Evolutionary conservation across 164 flowering plant genomes (phyloP).

Genomic region (Stephania yunnanensis): DNA sequence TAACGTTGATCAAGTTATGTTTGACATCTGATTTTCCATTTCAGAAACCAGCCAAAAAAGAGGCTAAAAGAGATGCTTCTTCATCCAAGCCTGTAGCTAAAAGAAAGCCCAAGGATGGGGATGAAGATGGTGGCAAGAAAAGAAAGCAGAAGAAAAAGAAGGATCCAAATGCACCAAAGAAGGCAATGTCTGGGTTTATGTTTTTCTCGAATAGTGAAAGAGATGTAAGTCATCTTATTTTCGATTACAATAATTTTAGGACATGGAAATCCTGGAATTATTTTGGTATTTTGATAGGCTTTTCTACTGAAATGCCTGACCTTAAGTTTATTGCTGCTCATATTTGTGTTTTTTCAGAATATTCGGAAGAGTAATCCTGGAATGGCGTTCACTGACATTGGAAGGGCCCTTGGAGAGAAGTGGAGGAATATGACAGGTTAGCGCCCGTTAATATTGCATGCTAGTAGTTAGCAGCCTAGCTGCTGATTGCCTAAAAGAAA

Average conservation of each 20-base stretch:
- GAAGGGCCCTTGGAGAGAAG: constrained; percentile 71
- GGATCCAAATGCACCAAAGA: constrained; percentile 98
- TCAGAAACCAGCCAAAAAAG: constrained; percentile 72
- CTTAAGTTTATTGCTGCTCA: background rate
- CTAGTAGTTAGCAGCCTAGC: background rate
- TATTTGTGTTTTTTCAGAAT: constrained; percentile 39
- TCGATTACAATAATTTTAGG: too few relatives aligned
- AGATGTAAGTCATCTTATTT: constrained; percentile 45
- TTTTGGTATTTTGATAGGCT: background rate
- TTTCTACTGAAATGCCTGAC: background rate
- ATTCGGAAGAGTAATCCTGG: constrained; percentile 75
- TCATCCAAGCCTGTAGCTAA: constrained; percentile 50
- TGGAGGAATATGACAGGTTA: constrained; percentile 89
- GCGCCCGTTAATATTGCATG: background rate
- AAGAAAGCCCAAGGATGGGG: constrained; percentile 64
- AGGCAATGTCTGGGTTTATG: constrained; percentile 78
- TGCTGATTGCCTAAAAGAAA: background rate
- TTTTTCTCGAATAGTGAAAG: constrained; percentile 78
- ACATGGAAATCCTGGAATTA: background rate
- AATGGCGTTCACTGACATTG: constrained; percentile 56
- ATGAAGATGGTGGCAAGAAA: constrained; percentile 72
- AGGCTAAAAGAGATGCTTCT: constrained; percentile 51
- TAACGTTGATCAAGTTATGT: background rate
- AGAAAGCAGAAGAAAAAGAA: constrained; percentile 86
- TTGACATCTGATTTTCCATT: constrained; percentile 10